Base-by-base conservation (phyloP, 768 basidiomycete species). In the Mycena vulgaris region DNA sequence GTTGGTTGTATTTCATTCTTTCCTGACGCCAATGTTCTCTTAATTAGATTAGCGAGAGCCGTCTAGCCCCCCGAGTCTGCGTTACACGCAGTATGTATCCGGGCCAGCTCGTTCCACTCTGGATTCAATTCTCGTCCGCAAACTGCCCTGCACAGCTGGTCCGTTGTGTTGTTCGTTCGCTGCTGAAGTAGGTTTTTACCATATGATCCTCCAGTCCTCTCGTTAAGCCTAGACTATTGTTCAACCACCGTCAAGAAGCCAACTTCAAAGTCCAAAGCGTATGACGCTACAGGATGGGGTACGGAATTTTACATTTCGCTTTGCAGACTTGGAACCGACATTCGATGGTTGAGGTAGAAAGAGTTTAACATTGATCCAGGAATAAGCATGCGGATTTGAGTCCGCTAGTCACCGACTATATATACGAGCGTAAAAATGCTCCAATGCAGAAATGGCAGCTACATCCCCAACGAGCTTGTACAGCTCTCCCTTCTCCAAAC, bases 331-430 rank as follows among this genome's bases (percentile, higher is more conserved):
- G 55, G 55, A 56, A 39, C 35, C 58, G 48, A 52, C 61, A 62
- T 62, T 62, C 13, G 61, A 48, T 48, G 59, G 59, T 60, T 60
- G 58, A 62, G 49, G 37, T 62, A 62, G 49, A 62, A 62, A 62
- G 47, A 63, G 39, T 63, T 63, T 42, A 63, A 53, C 17, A 51
- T 62, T 33, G 61, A 62, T 61, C 31, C 27, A 37, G 27, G 51
- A 28, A 25, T 52, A 52, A 47, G n/a, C 21, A 47, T 47, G 45
- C n/a, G 9, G 45, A 11, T n/a, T 39, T 39, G 37, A 39, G 16
- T 9, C 16, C 37, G 37, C 8, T 16, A 23, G 23, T 27, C 27
- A 25, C 40, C 37, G 27, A 40, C 57, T n/a, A 47, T 51, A 47
- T 51, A 51, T 30, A 63, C 51, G 39, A 63, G 62, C 62, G 51